Conservation (phyloP, 1,284 basidiomycete genomes). For the Xerocomus amazonicus region DNA sequence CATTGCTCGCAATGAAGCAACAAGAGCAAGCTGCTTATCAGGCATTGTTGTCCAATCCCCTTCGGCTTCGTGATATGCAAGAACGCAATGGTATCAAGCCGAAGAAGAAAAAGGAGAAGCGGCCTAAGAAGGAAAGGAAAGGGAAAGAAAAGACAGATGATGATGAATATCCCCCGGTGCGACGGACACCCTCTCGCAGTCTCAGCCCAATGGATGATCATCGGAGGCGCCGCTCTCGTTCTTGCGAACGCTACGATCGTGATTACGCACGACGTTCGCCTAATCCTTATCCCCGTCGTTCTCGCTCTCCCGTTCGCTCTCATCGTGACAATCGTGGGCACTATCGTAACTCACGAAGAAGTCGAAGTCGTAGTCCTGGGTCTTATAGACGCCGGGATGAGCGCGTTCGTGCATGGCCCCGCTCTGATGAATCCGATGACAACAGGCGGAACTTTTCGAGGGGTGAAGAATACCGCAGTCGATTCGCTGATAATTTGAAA, state of each 20-base stretch:
- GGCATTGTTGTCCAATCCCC: constrained; percentile 86
- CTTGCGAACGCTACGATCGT: constrained; percentile 35
- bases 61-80: constrained; percentile 80
- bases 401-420: constrained; percentile 35
- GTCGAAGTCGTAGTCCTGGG: constrained; percentile 32
- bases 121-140: constrained; percentile 57
- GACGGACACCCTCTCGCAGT: constrained; percentile 40
- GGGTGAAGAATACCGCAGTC: constrained; percentile 18
- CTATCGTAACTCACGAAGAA: constrained; percentile 25
- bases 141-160: constrained; percentile 48
- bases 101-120: constrained; percentile 68
- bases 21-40: constrained; percentile 95
- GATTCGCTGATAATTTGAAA: constrained; percentile 34
- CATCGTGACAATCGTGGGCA: constrained; percentile 25
- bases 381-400: constrained; percentile 27
- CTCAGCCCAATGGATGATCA: constrained; percentile 26
- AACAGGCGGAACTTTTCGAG: constrained; percentile 28
- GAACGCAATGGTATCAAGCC: constrained; percentile 71
- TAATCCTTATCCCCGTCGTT: constrained; percentile 39
- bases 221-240: constrained; percentile 35
- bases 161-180: constrained; percentile 29
- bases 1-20: constrained; percentile 93
- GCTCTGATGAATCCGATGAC: constrained; percentile 49
- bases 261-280: constrained; percentile 32
- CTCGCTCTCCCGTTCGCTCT: constrained; percentile 35